phyloP scores from a whole-genome alignment of 208 protist species.

The Strigomonas culicis region DNA sequence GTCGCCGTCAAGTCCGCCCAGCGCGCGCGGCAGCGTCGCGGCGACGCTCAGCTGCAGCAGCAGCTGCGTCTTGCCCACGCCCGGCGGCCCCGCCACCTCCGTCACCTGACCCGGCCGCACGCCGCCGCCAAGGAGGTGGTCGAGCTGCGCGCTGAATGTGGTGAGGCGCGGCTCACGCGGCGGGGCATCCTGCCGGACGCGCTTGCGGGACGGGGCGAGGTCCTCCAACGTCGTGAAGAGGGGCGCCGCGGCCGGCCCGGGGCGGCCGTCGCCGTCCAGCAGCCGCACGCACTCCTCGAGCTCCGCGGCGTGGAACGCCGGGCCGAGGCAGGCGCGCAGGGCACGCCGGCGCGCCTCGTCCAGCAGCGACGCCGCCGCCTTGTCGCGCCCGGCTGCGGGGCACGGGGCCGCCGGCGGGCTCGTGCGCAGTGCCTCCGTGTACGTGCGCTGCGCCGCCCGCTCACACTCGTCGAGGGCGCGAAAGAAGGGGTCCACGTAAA shows the following conservation, averaged over 20 bases:
- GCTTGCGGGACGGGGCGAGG: background rate
- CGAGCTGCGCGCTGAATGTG: slow-evolving; percentile 71
- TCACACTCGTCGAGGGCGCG: background rate
- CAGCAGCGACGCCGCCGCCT: too few relatives aligned
- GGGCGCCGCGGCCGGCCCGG: too few relatives aligned
- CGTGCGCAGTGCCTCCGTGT: too few relatives aligned
- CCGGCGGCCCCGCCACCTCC: slow-evolving; percentile 85
- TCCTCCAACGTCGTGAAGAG: background rate
- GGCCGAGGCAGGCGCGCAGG: too few relatives aligned
- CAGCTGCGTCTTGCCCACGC: slow-evolving; percentile 92
- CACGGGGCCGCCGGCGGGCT: too few relatives aligned
- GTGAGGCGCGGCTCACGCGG: slow-evolving; percentile 26
- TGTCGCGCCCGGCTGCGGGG: too few relatives aligned
- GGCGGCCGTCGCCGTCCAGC: background rate
- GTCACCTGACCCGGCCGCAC: slow-evolving; percentile 56
- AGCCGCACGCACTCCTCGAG: too few relatives aligned
- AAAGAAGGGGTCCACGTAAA: slow-evolving; percentile 44
- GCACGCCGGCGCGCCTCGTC: too few relatives aligned
- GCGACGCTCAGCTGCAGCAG: slow-evolving; percentile 85
- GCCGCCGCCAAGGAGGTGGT: slow-evolving; percentile 73
- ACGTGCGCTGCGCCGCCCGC: too few relatives aligned
- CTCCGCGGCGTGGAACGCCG: too few relatives aligned
- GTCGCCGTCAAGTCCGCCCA: slow-evolving; percentile 68
- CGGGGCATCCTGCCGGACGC: too few relatives aligned
- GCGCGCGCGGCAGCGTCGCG: slow-evolving; percentile 46